These are phyloP conservation scores for Psidium friedrichsthalianum DNA, from an alignment of 345 rosid species.

Conservation along the genomic window DNA sequence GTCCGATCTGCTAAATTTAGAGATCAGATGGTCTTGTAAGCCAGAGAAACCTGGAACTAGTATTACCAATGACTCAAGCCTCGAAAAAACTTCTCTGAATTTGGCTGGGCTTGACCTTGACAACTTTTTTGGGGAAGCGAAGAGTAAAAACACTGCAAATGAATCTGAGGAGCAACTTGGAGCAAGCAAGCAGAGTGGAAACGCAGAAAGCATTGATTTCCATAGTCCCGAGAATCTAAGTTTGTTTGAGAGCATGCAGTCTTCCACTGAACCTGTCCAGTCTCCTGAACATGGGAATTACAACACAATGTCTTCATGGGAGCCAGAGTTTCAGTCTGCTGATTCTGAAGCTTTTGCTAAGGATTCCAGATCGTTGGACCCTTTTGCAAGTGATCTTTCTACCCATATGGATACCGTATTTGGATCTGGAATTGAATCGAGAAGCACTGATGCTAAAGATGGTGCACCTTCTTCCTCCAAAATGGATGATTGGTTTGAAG, in stretches of 20 bases:
- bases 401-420: constrained; percentile 5
- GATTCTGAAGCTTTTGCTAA: not conserved
- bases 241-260: constrained; percentile 33
- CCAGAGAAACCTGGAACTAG: constrained; percentile 20
- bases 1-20: constrained; percentile 60
- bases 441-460: not conserved
- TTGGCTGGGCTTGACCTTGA: constrained; percentile 44
- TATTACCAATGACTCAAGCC: constrained; percentile 4
- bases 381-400: constrained; percentile 1
- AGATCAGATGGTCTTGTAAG: constrained; percentile 44
- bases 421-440: constrained; percentile 2
- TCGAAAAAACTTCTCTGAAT: constrained; percentile 17
- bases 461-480: not conserved
- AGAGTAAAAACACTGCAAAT: constrained; percentile 7
- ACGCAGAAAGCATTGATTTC: constrained; percentile 13
- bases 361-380: not conserved
- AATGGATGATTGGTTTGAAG: constrained; percentile 4
- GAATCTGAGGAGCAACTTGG: constrained; percentile 12
- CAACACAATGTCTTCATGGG: not conserved
- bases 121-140: constrained; percentile 29
- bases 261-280: constrained; percentile 11
- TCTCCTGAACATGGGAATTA: constrained; percentile 7
- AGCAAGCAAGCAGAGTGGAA: constrained; percentile 8
- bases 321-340: constrained; percentile 6
- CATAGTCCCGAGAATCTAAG: constrained; percentile 14